Evolutionary conservation across 148 eudicot genomes (phyloP).

Genomic region (Diospyros kaki): DNA sequence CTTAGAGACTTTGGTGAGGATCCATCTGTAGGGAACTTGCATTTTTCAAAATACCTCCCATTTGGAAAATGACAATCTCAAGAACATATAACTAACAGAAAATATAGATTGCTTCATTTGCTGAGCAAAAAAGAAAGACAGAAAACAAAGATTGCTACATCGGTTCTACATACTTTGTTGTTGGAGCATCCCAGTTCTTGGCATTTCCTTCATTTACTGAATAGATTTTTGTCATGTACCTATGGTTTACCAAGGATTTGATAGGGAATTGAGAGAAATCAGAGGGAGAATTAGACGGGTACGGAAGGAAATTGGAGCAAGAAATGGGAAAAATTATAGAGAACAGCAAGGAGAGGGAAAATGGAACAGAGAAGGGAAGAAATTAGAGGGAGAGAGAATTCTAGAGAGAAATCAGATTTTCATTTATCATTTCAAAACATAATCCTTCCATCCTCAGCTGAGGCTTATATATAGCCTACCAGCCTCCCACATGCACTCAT

Average conservation of each 20-base stretch:
- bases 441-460: no score
- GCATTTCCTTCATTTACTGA: constrained; percentile 99
- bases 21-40: constrained; percentile 92
- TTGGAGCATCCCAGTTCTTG: constrained; percentile 93
- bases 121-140: no score
- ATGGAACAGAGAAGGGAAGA: background rate
- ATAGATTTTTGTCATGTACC: constrained; percentile 41
- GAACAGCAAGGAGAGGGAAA: background rate
- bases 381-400: no score
- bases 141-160: background rate
- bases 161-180: constrained; percentile 55
- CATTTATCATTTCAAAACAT: no score
- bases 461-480: no score
- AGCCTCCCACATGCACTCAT: no score
- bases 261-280: no score
- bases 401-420: no score
- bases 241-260: no score
- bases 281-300: no score
- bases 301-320: no score
- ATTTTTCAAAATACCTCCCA: constrained; percentile 78
- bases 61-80: constrained; percentile 9
- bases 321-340: background rate
- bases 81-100: constrained; percentile 1
- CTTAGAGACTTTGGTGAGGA: constrained; percentile 87
- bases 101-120: background rate